Base-by-base conservation (phyloP, 208 protist genomes). In the Trypanosoma congolense region DNA sequence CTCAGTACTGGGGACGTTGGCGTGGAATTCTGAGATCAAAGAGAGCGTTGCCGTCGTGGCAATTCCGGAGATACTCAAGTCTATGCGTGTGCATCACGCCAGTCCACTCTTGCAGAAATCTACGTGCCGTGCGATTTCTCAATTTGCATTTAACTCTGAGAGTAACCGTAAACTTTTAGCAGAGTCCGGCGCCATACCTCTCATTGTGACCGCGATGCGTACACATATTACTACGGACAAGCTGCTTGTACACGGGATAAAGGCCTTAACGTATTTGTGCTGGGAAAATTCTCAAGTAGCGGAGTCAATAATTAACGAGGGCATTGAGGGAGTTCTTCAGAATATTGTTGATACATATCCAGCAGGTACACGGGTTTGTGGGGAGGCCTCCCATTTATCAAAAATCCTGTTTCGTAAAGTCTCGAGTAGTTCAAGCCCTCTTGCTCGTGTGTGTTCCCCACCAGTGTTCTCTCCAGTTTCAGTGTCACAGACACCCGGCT, bases 61-160 rank as follows among this genome's bases (percentile, higher is more conserved):
- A 4, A 77, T 96, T 38, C 85, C 83, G 4, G 75, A 87, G 55
- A 94, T 96, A 25, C 57, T 96, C 22, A 80, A 86, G 42, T 78
- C 80, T 29, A 93, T 96, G 90, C 73, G 79, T 21, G 65, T 65
- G 35, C 83, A 94, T 56, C 70, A 80, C 55, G 58, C 72, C 55
- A 91, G 80, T 54, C 74, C 87, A 18, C 62, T 92, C 36, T 70
- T 96, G 31, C 90, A 96, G 62, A 96, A 96, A 72, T 93, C 87
- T 33, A 92, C 84, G 8, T 94, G 87, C 61, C 73, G 90, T 44
- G 90, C 90, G 52, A 88, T 94, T 46, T 91, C 87, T 35, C 90
- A 96, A 69, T 93, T 96, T 55, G 87, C 90, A 33, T 96, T 93
- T 66, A 94, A 96, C 70, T 93, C 84, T 3, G 83, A 96, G 54